Conservation (phyloP, 192 early-diverging fungal species). For the Dimargaris verticillata region DNA sequence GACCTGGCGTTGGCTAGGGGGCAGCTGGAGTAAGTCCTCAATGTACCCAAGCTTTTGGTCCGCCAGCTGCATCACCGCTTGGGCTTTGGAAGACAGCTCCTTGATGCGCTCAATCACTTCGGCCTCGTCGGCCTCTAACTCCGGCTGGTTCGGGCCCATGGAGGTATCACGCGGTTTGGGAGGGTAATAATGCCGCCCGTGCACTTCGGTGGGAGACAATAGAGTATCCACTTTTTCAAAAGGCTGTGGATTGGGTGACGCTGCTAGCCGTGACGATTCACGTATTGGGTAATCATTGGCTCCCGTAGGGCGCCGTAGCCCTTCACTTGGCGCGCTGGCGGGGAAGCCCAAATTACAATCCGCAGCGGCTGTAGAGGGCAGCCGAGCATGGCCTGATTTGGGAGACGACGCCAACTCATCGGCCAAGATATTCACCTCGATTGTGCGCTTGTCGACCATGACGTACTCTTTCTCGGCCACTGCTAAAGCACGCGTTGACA, state of each 20-base stretch:
- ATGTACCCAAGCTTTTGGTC: conserved; percentile 38
- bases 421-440: conserved; percentile 60
- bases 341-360: neutral
- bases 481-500: neutral
- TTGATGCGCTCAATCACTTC: conserved; percentile 43
- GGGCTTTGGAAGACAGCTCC: conserved; percentile 48
- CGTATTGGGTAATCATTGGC: neutral
- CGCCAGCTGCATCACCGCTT: conserved; percentile 47
- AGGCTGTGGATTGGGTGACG: conserved; percentile 2
- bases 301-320: neutral
- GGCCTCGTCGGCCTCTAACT: conserved; percentile 22
- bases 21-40: conserved; percentile 17
- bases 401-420: conserved; percentile 41
- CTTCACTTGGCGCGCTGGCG: neutral
- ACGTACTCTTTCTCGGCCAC: conserved; percentile 43
- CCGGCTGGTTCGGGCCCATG: conserved; percentile 2
- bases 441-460: conserved; percentile 47
- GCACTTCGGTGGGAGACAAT: neutral
- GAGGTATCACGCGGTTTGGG: neutral
- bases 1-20: conserved; percentile 12
- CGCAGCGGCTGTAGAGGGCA: neutral
- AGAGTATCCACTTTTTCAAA: conserved; percentile 15
- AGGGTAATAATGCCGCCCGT: neutral
- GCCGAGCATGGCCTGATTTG: neutral
- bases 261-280: neutral